Conservation (phyloP, 106 monocot species). For the Posidonia australis region DNA sequence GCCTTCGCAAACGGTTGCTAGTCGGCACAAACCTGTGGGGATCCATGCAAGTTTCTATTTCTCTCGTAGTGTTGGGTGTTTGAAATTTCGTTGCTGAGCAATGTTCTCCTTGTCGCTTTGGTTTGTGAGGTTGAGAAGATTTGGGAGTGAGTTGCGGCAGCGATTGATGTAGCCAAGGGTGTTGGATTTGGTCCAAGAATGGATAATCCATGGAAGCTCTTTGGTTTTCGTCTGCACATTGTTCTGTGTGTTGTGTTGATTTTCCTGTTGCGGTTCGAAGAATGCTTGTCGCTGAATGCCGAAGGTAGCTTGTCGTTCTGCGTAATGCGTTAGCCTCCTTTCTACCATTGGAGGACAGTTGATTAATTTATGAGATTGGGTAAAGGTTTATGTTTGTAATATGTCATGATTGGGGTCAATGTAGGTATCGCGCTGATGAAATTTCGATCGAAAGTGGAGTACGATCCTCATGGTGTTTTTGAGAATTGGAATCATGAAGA, state of each 20-base stretch:
- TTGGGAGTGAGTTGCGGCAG: neutral
- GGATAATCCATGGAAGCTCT: constrained; percentile 29
- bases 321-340: neutral
- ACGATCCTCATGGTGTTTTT: constrained; percentile 40
- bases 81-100: too few species aligned
- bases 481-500: constrained; percentile 41
- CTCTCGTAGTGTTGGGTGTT: too few species aligned
- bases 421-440: constrained; percentile 55
- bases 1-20: too few species aligned
- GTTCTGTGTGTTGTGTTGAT: constrained; percentile 20
- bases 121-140: neutral
- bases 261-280: constrained; percentile 16
- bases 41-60: too few species aligned
- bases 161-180: neutral
- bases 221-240: constrained; percentile 13
- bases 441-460: constrained; percentile 47
- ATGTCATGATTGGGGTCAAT: neutral
- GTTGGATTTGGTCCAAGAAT: constrained; percentile 6
- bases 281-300: constrained; percentile 46
- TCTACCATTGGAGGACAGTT: neutral
- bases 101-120: too few species aligned
- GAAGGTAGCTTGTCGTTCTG: constrained; percentile 32
- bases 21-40: too few species aligned
- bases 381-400: too few species aligned
- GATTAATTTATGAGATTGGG: constrained; percentile 4